Base-by-base conservation (phyloP, 148 eudicot genomes). In the Fagopyrum homotropicum region DNA sequence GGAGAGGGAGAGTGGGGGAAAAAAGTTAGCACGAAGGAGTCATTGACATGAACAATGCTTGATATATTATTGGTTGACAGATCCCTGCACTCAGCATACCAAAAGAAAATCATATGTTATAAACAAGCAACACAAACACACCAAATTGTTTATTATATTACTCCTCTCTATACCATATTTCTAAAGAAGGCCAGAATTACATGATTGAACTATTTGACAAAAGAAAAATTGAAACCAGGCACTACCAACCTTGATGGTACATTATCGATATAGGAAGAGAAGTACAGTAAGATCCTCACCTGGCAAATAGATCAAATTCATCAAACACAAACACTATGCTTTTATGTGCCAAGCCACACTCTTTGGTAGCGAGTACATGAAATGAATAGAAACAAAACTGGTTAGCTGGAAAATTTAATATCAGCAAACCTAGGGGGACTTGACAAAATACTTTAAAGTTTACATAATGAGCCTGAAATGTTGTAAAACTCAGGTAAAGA, bases 321-420 rank as follows among this genome's bases (percentile, higher is more conserved):
- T 92, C 96, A 73, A 95, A 81, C 40, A 92, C 91, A 83, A 95
- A 92, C 70, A 92, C 80, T 52, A 90, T 82, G 72, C 96, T 92
- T 84, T 90, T 95, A 79, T 95, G 98, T 29, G 97, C 96, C 88
- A 95, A 90, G 78, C 98, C 97, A 81, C 98, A 92, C 81, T 95
- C 98, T 79, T 97, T 95, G 84, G 68, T 49, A 72, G 10, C 44
- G 40, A 77, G 19, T 15, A 29, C 29, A 55, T 47, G 10, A 40
- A 76, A 44, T 22, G 63, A 40, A 29, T 7, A 75, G 72, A 68
- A 44, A 72, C 50, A 19, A 56, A n/a, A 77, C n/a, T 59, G 6
- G 35, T 49, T 49, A 17, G 45, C 74, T 72, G 40, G 52, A 26
- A 72, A 72, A 4, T 72, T 73, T 12, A 59, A 46, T 54, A 50